These are phyloP conservation scores for Neurospora discreta DNA, from an alignment of 495 filamentous ascomycete genomes.

Conservation along the genomic window DNA sequence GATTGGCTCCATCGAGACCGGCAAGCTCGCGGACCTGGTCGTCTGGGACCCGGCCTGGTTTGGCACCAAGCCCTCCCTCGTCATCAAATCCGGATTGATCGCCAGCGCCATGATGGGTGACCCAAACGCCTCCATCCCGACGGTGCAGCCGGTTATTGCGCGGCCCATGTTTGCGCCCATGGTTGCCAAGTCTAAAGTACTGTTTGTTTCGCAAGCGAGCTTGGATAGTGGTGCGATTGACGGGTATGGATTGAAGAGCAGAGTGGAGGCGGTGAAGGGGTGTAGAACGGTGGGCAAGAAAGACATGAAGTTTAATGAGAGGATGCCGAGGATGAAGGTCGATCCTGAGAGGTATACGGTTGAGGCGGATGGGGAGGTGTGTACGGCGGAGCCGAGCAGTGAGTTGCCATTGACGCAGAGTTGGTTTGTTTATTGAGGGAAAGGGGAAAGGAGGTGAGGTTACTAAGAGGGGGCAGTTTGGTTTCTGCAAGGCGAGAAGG, in stretches of 20 bases:
- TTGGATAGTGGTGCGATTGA: slow-evolving; percentile 54
- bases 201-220: slow-evolving; percentile 71
- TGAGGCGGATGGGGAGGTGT: slow-evolving; percentile 72
- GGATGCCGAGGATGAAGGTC: slow-evolving; percentile 83
- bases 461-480: not conserved
- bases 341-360: slow-evolving; percentile 88
- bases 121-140: slow-evolving; percentile 86
- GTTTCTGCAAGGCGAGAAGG: not conserved
- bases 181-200: slow-evolving; percentile 61
- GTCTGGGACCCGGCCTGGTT: slow-evolving; percentile 82
- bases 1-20: slow-evolving; percentile 78
- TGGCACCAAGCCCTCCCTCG: slow-evolving; percentile 71
- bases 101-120: slow-evolving; percentile 87
- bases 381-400: slow-evolving; percentile 61
- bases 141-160: slow-evolving; percentile 75
- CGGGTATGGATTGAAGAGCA: slow-evolving; percentile 64
- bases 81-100: slow-evolving; percentile 90
- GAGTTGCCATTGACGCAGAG: slow-evolving; percentile 70
- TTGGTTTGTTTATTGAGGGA: slow-evolving; percentile 61
- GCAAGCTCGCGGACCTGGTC: slow-evolving; percentile 86
- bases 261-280: slow-evolving; percentile 68
- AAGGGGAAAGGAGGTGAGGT: not conserved
- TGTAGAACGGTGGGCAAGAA: slow-evolving; percentile 75
- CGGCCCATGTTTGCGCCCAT: slow-evolving; percentile 78
- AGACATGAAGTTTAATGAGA: slow-evolving; percentile 91